Percentiles rank a stretch among this genome's conserved stretches.
These are phyloP conservation scores for Phytophthora megakarya DNA, from an alignment of 352 stramenopile species.

Conservation along the genomic window DNA sequence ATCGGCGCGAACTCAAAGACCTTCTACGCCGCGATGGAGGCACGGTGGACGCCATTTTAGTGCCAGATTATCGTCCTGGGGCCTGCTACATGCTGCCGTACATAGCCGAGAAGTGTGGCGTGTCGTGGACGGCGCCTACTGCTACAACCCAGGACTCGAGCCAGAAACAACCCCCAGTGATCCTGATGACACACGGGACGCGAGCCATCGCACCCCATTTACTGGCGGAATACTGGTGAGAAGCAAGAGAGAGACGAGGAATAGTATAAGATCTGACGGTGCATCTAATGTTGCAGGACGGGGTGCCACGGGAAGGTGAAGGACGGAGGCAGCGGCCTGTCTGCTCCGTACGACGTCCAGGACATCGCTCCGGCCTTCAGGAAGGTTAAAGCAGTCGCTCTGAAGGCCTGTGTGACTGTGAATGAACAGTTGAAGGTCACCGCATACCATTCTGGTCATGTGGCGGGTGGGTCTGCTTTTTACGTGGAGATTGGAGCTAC, in stretches of 20 bases:
- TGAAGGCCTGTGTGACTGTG: conserved; percentile 63
- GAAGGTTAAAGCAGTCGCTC: conserved; percentile 48
- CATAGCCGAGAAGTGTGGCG: conserved; percentile 62
- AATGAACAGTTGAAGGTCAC: conserved; percentile 79
- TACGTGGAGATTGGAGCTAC: conserved; percentile 75
- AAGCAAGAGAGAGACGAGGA: background rate
- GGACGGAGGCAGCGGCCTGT: conserved; percentile 54
- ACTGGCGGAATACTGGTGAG: conserved; percentile 76
- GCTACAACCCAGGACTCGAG: conserved; percentile 21
- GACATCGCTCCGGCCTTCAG: conserved; percentile 64
- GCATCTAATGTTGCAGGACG: conserved; percentile 32
- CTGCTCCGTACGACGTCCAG: conserved; percentile 53
- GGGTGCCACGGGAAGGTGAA: conserved; percentile 50
- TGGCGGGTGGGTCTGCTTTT: conserved; percentile 77
- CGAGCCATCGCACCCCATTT: conserved; percentile 73
- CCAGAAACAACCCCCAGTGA: conserved; percentile 41
- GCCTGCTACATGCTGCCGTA: conserved; percentile 78
- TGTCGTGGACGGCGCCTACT: conserved; percentile 18
- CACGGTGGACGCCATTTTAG: conserved; percentile 56
- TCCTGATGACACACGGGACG: conserved; percentile 82
- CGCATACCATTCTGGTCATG: conserved; percentile 81
- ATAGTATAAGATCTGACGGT: background rate
- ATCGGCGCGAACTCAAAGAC: conserved; percentile 64
- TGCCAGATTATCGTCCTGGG: conserved; percentile 74
- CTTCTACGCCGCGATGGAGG: conserved; percentile 48